Evolutionary conservation across 2,329 filamentous ascomycete genomes (phyloP).

Genomic region (Bipolaris victoriae): DNA sequence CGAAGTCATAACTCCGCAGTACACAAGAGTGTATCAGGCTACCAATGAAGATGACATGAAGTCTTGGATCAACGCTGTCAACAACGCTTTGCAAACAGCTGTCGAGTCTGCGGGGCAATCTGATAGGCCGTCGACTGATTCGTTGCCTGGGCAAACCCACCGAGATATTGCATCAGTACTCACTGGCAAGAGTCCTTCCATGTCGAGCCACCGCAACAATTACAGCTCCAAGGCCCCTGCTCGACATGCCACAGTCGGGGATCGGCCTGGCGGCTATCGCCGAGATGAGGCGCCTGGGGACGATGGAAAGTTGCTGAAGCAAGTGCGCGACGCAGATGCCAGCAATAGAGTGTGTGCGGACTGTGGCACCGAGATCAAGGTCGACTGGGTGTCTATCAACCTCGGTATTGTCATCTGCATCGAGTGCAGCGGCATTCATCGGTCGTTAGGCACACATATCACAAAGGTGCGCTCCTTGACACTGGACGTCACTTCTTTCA

Average conservation of each 20-base stretch:
- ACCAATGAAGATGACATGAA: slow-evolving; percentile 98
- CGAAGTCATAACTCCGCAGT: slow-evolving; percentile 96
- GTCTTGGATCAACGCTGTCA: slow-evolving; percentile 94
- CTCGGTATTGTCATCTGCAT: slow-evolving; percentile 95
- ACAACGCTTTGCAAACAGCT: slow-evolving; percentile 94
- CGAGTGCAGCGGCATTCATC: slow-evolving; percentile 96
- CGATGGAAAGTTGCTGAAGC: slow-evolving; percentile 82
- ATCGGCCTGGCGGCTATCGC: slow-evolving; percentile 72
- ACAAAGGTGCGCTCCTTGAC: slow-evolving; percentile 96
- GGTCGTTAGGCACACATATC: slow-evolving; percentile 95
- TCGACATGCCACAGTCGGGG: slow-evolving; percentile 89
- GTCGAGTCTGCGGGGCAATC: slow-evolving; percentile 76
- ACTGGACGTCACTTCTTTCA: slow-evolving; percentile 94
- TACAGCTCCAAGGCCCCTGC: slow-evolving; percentile 66
- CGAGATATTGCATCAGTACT: slow-evolving; percentile 92
- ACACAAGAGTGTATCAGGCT: slow-evolving; percentile 94
- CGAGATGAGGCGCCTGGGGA: slow-evolving; percentile 78
- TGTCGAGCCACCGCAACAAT: slow-evolving; percentile 63
- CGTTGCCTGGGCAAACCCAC: slow-evolving; percentile 64
- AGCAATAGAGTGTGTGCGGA: slow-evolving; percentile 95
- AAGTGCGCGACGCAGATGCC: slow-evolving; percentile 86
- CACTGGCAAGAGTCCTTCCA: slow-evolving; percentile 85
- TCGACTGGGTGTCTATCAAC: slow-evolving; percentile 99
- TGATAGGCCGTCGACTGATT: slow-evolving; percentile 57
- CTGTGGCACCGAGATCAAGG: slow-evolving; percentile 87